A percentile compares a stretch with the other conserved stretches of the same genome.
Evolutionary conservation across 2,329 filamentous ascomycete species (phyloP).

Genomic region (Aspergillus quadricinctus): DNA sequence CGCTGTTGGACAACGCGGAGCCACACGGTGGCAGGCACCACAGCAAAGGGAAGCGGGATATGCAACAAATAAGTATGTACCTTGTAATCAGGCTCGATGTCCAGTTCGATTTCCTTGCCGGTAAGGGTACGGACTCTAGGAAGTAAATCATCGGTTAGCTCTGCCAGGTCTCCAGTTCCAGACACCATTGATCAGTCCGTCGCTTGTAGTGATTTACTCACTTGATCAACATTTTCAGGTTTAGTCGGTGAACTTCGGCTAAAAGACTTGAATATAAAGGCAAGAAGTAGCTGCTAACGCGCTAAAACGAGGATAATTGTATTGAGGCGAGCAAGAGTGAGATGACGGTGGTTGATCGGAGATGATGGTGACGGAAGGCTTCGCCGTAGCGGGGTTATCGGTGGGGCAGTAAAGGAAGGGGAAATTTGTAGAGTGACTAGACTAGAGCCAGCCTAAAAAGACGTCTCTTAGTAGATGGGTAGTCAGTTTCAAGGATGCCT

Average conservation of each 20-base stretch:
- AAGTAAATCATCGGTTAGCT: constrained; percentile 10
- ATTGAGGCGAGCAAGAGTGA: constrained; percentile 13
- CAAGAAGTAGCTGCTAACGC: not conserved
- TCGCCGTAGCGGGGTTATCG: constrained; percentile 26
- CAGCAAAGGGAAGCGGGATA: not conserved
- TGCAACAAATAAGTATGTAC: constrained; percentile 43
- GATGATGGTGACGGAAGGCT: constrained; percentile 22
- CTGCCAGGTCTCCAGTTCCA: not conserved
- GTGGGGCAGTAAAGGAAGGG: constrained; percentile 20
- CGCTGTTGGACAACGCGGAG: not conserved
- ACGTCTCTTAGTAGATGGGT: not conserved
- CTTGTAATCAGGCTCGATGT: constrained; percentile 93
- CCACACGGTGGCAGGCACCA: not conserved
- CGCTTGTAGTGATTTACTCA: constrained; percentile 24
- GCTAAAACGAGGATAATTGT: constrained; percentile 1
- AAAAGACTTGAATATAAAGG: not conserved
- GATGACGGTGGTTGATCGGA: constrained; percentile 8
- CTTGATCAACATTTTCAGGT: constrained; percentile 49
- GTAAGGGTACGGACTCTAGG: constrained; percentile 91
- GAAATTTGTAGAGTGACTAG: too few relatives aligned
- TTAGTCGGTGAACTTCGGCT: not conserved
- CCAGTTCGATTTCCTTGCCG: constrained; percentile 97
- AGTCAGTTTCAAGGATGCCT: not conserved
- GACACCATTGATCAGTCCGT: not conserved
- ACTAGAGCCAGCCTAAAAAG: not conserved